Percentiles rank a stretch among this genome's conserved stretches.
Conservation (phyloP, 805 yeast species). For the Candida maris region DNA sequence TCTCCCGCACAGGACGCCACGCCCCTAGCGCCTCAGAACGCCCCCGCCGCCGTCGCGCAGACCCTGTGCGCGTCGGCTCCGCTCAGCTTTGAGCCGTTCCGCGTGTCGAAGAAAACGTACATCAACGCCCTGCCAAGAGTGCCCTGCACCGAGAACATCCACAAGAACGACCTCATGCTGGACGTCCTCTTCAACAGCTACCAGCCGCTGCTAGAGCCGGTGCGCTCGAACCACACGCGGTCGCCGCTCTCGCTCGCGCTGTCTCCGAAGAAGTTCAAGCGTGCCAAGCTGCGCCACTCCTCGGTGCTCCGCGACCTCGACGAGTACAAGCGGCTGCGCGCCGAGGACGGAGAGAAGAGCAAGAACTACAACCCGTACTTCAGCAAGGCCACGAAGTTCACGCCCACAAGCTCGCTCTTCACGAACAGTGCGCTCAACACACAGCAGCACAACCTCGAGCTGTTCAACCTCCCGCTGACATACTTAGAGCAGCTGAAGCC, state of each 20-base stretch:
- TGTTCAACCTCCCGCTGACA: conserved; percentile 31
- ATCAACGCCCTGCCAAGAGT: conserved; percentile 31
- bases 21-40: conserved; percentile 1
- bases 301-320: conserved; percentile 28
- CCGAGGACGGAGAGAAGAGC: conserved; percentile 14
- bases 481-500: conserved; percentile 22
- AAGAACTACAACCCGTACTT: conserved; percentile 29
- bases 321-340: conserved; percentile 24
- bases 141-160: conserved; percentile 30
- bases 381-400: conserved; percentile 22
- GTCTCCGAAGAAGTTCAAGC: conserved; percentile 20
- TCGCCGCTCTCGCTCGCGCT: conserved; percentile 18
- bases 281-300: conserved; percentile 16
- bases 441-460: conserved; percentile 32
- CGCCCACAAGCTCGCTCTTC: conserved; percentile 29
- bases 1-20: background rate
- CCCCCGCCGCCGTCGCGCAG: too few relatives aligned
- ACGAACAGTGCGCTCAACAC: conserved; percentile 32
- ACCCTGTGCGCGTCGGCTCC: too few relatives aligned
- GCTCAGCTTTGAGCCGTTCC: conserved; percentile 6
- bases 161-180: conserved; percentile 23
- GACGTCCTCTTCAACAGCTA: conserved; percentile 29
- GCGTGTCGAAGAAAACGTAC: conserved; percentile 20
- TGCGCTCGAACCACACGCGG: conserved; percentile 26
- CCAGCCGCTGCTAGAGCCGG: conserved; percentile 30